Conservation (phyloP, 2,329 filamentous ascomycete species). For the Helotiales sp. region DNA sequence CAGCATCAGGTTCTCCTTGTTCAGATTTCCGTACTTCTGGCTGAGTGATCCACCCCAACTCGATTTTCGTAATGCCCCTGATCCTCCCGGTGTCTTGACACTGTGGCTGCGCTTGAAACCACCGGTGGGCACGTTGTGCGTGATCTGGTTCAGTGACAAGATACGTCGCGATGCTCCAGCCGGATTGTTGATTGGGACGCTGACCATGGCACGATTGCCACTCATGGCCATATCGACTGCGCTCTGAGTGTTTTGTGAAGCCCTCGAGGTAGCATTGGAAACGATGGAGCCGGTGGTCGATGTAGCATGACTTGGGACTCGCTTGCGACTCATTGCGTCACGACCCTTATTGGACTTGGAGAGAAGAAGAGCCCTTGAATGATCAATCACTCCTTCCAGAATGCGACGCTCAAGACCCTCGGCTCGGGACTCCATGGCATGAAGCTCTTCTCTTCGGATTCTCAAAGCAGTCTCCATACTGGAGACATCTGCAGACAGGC, state of each 20-base stretch:
- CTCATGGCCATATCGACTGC: constrained; percentile 60
- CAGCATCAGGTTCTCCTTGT: constrained; percentile 68
- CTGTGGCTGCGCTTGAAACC: constrained; percentile 79
- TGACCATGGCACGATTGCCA: constrained; percentile 44
- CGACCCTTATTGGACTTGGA: constrained; percentile 57
- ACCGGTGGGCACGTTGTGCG: constrained; percentile 66
- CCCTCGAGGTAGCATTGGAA: constrained; percentile 40
- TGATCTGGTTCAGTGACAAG: constrained; percentile 88
- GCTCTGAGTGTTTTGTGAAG: constrained; percentile 45
- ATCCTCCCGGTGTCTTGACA: constrained; percentile 64
- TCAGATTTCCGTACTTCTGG: constrained; percentile 54
- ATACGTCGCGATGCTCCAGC: constrained; percentile 74
- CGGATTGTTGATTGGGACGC: constrained; percentile 47
- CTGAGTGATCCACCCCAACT: constrained; percentile 65
- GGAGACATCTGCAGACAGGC: constrained; percentile 83
- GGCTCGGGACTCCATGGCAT: constrained; percentile 87
- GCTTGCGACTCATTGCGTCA: constrained; percentile 57
- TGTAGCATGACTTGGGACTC: constrained; percentile 52
- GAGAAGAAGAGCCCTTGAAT: constrained; percentile 89
- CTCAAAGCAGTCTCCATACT: constrained; percentile 88
- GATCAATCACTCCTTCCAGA: constrained; percentile 93
- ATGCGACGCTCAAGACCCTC: constrained; percentile 91
- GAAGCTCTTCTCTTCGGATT: constrained; percentile 87
- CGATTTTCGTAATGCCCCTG: constrained; percentile 63
- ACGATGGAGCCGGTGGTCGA: constrained; percentile 46